Base-by-base conservation (phyloP, 345 rosid genomes). In the Bruguiera sexangula region DNA sequence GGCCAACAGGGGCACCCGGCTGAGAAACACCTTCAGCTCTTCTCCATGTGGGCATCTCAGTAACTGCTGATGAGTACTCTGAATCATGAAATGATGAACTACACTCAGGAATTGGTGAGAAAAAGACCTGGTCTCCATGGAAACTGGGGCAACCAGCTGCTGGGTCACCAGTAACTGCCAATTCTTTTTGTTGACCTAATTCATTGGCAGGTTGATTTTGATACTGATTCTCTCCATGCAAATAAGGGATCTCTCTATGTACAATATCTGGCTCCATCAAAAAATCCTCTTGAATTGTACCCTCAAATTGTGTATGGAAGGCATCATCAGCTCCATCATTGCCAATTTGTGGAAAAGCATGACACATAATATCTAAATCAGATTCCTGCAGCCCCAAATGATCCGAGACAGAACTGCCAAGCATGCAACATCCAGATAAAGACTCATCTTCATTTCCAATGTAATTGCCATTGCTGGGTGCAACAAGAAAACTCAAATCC, bases 341-440 rank as follows among this genome's bases (percentile, higher is more conserved):
- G 46, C 60, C 26, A 54, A 81, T 69, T 68, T 85, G 76, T 20
- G 90, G 87, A 75, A 87, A 85, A 8, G 71, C 75, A 56, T 61
- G 70, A 77, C 83, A 75, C 79, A 78, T 69, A 6, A 84, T 75
- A 73, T 87, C 89, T 79, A 83, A 69, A 78, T 84, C 78, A 66
- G 96, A 80, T 65, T 86, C 94, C 80, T 84, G 81, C 69, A 87
- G 77, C 69, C 67, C 87, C 60, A 87, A 84, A 73, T 82, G 84
- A 80, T 82, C 72, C 37, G 85, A 29, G 65, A 71, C 72, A 27
- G 85, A 73, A 78, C 74, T 79, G 24, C 69, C 84, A 67, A 84
- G 78, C 66, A 77, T 69, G 73, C 76, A 81, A 52, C 65, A 68
- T 66, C 68, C 81, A 56, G 75, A 66, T 59, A 79, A 48, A 69